phyloP scores from a whole-genome alignment of 208 protist species.

The Leishmania mexicana region DNA sequence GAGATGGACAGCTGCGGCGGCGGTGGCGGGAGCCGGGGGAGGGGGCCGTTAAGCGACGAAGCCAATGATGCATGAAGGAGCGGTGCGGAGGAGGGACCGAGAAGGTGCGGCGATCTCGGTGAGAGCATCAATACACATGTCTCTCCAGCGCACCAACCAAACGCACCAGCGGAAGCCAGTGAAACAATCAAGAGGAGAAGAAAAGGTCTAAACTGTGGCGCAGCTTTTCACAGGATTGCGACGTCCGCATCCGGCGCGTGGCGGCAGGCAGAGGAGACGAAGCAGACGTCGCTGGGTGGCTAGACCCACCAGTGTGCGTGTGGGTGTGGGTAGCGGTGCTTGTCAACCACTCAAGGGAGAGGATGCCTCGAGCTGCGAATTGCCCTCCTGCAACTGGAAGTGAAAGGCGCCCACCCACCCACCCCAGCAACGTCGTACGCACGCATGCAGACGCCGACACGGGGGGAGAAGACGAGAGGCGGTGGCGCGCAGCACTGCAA shows the following conservation, averaged over 20 bases:
- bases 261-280: neutral
- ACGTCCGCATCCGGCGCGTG: neutral
- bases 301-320: neutral
- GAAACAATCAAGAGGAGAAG: neutral
- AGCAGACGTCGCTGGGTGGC: neutral
- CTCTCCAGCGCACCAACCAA: neutral
- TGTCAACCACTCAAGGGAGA: neutral
- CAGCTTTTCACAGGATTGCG: neutral
- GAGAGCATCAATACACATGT: neutral
- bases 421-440: neutral
- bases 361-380: neutral
- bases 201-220: neutral
- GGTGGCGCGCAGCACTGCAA: neutral
- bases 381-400: neutral
- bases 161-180: neutral
- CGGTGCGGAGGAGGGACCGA: neutral
- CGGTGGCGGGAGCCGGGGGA: neutral
- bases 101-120: neutral
- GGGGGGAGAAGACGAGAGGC: neutral
- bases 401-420: too few species aligned
- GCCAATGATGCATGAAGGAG: neutral
- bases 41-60: neutral
- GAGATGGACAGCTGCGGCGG: neutral
- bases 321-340: neutral
- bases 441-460: neutral